Evolutionary conservation across 768 basidiomycete species (phyloP), one percentile per base, ranked within the genome.

Genomic region (Harrya chromipes): DNA sequence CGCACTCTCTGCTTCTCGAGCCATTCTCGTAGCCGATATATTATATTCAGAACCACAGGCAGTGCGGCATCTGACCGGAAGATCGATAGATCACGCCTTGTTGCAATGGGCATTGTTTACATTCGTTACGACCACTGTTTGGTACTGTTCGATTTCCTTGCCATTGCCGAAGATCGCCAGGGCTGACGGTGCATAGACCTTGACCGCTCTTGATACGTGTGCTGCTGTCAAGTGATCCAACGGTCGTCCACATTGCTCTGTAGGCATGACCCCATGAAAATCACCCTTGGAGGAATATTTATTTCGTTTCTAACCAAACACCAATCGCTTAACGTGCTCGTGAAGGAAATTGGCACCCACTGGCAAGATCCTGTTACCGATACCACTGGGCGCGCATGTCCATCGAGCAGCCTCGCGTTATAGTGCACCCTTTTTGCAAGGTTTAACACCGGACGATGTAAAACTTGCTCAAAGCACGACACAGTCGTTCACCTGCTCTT

Each of bases 351-450:
- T 23, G 23, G 23, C 23, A 3, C 23, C 6, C 6, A 3, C 23
- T 23, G 23, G 23, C 23, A 23, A 6, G 23, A 26, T 26, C 26
- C 26, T 26, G 26, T 5, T 9, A 8, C 6, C 26, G 26, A 26
- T 26, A 9, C 26, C 26, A 1, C 26, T 8, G 1, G 26, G 26
- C 8, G 8, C 8, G 6, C 26, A 23, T 45, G 57, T 31, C 57
- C 56, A n/a, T 55, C 58, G 8, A 49, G 50, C 44, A 57, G 56
- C 41, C 59, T 64, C 3, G 63, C 49, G 4, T 41, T 53, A 37
- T 51, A 45, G 52, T 50, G 59, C 14, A 65, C 61, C 6, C 45
- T 26, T 26, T 23, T 26, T 26, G 8, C 26, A 26, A 26, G 26
- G 26, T 26, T 26, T 26, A 26, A 26, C 8, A 26, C 26, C 8